phyloP scores from a whole-genome alignment of 371 early-diverging fungal species.

The Mucor circinelloides region DNA sequence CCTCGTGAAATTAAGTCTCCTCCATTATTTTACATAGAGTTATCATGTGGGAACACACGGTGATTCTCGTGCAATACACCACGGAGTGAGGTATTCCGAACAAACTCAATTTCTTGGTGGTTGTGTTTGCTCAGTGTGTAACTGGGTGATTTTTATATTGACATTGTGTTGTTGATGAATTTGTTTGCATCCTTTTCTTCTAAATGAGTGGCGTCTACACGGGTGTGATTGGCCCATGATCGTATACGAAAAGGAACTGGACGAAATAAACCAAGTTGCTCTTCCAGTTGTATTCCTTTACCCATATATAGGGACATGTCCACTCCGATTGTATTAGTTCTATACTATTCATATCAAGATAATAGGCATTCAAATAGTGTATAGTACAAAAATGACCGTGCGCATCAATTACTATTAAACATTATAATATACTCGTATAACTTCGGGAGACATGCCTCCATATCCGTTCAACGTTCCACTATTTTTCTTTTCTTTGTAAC shows the following conservation, averaged over 20 bases:
- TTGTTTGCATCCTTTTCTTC: not conserved
- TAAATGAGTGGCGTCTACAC: not conserved
- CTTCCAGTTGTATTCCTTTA: not conserved
- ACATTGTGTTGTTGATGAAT: not conserved
- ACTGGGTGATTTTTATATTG: not conserved
- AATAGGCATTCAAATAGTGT: not conserved
- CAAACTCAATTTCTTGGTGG: not conserved
- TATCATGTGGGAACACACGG: constrained; percentile 16
- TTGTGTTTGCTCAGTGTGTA: not conserved
- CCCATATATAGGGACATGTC: not conserved
- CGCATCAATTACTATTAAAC: not conserved
- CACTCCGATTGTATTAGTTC: not conserved
- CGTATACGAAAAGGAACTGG: not conserved
- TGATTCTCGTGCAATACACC: constrained; percentile 5
- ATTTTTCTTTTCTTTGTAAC: too few relatives aligned
- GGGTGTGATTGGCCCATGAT: not conserved
- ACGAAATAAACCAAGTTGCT: not conserved
- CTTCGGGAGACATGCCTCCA: constrained; percentile 2
- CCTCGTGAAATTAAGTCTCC: constrained; percentile 8
- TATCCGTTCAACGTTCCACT: constrained; percentile 9
- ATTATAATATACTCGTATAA: not conserved
- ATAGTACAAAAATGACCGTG: constrained; percentile 13
- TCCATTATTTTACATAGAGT: constrained; percentile 1
- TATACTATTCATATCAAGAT: not conserved
- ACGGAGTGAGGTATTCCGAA: constrained; percentile 9